phyloP scores from a whole-genome alignment of 106 monocot genomes.

The Amphibolis antarctica region DNA sequence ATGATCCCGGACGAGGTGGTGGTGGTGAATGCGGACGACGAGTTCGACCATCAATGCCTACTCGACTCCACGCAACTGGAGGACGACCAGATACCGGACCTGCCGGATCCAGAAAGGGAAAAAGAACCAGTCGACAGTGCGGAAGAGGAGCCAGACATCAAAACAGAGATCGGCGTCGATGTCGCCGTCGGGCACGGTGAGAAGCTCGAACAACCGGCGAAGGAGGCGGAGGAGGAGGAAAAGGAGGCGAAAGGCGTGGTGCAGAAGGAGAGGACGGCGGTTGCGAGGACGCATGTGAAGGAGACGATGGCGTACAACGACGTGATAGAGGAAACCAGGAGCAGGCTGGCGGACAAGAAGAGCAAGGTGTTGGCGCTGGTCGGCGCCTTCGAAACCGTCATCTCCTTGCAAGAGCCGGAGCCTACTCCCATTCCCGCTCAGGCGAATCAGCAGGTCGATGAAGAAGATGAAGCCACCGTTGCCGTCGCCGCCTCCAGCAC shows the following conservation, averaged over 20 bases:
- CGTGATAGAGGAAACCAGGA: conserved; percentile 17
- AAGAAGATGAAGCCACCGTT: too few relatives aligned
- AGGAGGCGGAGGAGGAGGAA: background rate
- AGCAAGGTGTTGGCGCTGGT: conserved; percentile 15
- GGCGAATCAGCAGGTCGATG: too few relatives aligned
- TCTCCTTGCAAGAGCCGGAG: conserved; percentile 11
- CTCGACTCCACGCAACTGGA: background rate
- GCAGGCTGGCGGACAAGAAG: conserved; percentile 23
- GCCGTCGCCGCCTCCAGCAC: too few relatives aligned
- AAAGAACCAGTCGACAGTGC: background rate
- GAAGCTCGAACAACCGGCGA: background rate
- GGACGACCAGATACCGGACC: background rate
- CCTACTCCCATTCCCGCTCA: background rate
- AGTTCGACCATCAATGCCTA: background rate
- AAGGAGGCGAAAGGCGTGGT: background rate
- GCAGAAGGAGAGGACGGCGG: background rate
- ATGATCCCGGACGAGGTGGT: background rate
- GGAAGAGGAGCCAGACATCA: background rate
- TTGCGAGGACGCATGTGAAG: background rate
- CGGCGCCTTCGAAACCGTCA: conserved; percentile 23
- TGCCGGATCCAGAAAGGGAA: background rate
- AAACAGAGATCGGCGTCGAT: background rate
- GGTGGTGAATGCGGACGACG: background rate
- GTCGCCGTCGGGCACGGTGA: background rate
- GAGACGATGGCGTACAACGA: conserved; percentile 11